Evolutionary conservation across 805 yeast genomes (phyloP).

Genomic region (Millerago galiae): DNA sequence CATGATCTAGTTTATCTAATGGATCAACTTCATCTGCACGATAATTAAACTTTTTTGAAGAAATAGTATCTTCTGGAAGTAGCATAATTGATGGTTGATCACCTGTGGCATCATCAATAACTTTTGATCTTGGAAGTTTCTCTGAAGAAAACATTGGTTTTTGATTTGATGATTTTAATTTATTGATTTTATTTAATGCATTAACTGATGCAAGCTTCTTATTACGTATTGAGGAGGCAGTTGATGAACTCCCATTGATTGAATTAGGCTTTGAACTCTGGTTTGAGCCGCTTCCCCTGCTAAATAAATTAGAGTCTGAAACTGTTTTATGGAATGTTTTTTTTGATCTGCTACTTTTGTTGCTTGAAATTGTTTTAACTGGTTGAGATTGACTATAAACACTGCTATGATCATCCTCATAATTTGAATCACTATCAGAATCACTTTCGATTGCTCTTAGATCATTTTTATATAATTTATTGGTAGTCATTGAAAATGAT

Average conservation of each 20-base stretch:
- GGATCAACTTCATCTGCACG: slow-evolving; percentile 6
- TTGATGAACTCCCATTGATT: not conserved
- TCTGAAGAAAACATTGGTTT: slow-evolving; percentile 67
- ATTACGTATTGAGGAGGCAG: not conserved
- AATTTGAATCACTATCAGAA: slow-evolving; percentile 21
- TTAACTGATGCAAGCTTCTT: slow-evolving; percentile 3
- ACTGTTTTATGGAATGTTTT: not conserved
- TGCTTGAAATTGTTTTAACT: not conserved
- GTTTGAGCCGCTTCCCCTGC: not conserved
- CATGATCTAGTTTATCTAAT: not conserved
- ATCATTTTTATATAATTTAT: slow-evolving; percentile 34
- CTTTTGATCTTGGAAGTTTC: slow-evolving; percentile 61
- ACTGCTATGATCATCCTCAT: slow-evolving; percentile 22
- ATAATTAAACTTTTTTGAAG: slow-evolving; percentile 9
- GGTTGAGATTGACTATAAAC: slow-evolving; percentile 10
- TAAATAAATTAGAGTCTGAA: not conserved
- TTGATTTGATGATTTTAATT: slow-evolving; percentile 18
- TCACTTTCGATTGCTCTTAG: slow-evolving; percentile 21
- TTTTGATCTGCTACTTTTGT: not conserved
- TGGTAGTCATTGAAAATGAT: slow-evolving; percentile 71
- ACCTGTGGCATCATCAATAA: slow-evolving; percentile 63
- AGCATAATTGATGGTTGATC: slow-evolving; percentile 59
- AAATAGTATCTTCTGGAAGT: slow-evolving; percentile 35
- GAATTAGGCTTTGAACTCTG: not conserved
- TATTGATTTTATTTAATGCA: slow-evolving; percentile 11